Evolutionary conservation across 371 early-diverging fungal genomes (phyloP), one percentile per base, ranked within the genome.

Genomic region (Mortierella polycephala): DNA sequence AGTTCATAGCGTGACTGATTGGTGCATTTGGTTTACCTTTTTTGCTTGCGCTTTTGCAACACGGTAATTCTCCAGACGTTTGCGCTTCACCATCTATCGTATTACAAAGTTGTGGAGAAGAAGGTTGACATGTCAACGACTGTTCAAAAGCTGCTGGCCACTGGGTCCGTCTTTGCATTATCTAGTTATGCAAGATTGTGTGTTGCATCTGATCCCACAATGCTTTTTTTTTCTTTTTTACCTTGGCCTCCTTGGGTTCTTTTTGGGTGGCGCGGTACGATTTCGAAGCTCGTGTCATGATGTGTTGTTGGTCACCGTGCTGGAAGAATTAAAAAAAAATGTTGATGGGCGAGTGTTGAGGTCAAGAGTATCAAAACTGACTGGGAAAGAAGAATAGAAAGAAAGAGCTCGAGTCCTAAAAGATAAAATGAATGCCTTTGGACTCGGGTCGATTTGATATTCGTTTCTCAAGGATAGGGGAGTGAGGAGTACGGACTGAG

Each of bases 41-140:
- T 65, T 74, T 50, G 75, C 61, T 21, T 74, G 74, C 7, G 21
- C 56, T 46, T 61, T 68, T 46, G 69, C 75, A 4, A 69, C 20
- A 12, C 65, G 69, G 30, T 74, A 56, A 52, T 65, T 57, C 14
- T 64, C 75, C 11, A 74, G 40, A 23, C 75, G 69, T 41, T 65
- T 65, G 8, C 4, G 21, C 42, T 62, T 74, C 18, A 69, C 65
- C 12, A 53, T 52, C 75, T 74, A 63, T 16, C 6, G 47, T 20
- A 30, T 16, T 16, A n/a, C 0, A 39, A 45, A 57, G 13, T 46
- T 58, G 49, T 21, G 20, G 7, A n/a, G 1, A 45, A 37, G 42
- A 47, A 60, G 12, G 21, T 18, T 20, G 20, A 3, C 9, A 41
- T 45, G 10, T 7, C 8, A 30, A 23, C 14, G 23, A 37, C 45